Percentiles rank a stretch among this genome's conserved stretches.
Evolutionary conservation across 345 rosid species (phyloP).

Genomic region (Syzygium grande): DNA sequence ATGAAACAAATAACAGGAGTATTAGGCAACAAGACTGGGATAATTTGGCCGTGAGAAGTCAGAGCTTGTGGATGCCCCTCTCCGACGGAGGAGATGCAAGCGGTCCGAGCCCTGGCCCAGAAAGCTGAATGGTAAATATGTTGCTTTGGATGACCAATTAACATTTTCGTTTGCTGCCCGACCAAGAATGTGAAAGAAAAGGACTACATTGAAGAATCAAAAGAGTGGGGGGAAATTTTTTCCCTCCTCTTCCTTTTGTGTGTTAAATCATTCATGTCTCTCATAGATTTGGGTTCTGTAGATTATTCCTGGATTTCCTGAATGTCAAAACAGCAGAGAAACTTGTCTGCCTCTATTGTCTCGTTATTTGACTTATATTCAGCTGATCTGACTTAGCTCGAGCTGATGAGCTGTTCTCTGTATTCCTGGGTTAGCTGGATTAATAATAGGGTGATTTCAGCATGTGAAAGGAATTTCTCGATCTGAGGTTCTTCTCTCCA

Average conservation of each 20-base stretch:
- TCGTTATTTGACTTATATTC: neutral
- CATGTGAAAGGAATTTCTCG: neutral
- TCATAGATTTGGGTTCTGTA: neutral
- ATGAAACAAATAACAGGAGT: conserved; percentile 47
- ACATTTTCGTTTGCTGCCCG: neutral
- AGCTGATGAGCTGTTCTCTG: neutral
- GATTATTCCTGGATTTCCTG: neutral
- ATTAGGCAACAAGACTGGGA: conserved; percentile 70
- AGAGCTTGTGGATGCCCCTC: conserved; percentile 54
- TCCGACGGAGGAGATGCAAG: conserved; percentile 28
- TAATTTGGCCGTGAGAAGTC: conserved; percentile 58
- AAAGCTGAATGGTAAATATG: conserved; percentile 16
- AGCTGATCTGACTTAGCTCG: neutral
- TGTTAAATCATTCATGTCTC: neutral
- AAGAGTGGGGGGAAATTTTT: neutral
- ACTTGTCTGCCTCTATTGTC: neutral
- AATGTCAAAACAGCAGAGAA: neutral
- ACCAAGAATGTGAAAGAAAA: neutral
- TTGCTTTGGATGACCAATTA: neutral
- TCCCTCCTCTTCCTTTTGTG: conserved; percentile 1
- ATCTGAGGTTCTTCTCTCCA: neutral
- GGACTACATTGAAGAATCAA: neutral
- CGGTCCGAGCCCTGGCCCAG: conserved; percentile 35
- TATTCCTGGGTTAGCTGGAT: neutral
- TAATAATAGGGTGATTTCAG: neutral